phyloP scores from a whole-genome alignment of 2,329 filamentous ascomycete species.

The Venturiaceae sp. region DNA sequence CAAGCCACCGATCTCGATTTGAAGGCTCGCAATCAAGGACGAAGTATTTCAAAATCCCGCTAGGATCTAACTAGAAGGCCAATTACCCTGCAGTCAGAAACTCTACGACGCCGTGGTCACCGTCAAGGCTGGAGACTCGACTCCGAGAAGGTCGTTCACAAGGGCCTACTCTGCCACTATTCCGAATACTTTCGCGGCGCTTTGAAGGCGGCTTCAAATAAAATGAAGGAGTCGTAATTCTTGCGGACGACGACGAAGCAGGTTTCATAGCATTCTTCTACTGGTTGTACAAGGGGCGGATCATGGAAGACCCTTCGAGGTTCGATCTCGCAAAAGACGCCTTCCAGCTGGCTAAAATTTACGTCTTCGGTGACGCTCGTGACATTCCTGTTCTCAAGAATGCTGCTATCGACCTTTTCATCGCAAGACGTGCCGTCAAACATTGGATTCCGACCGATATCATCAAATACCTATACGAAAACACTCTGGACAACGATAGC shows the following conservation, averaged over 20 bases:
- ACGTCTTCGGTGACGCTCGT: not conserved
- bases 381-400: not conserved
- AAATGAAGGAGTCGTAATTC: not conserved
- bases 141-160: too few species aligned
- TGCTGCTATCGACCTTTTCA: not conserved
- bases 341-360: not conserved
- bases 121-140: too few species aligned
- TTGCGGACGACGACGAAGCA: not conserved
- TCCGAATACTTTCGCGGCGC: not conserved
- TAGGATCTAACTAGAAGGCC: too few species aligned
- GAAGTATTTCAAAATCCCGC: too few species aligned
- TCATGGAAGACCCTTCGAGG: too few species aligned
- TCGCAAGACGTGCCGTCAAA: not conserved
- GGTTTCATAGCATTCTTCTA: not conserved
- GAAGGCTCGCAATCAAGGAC: too few species aligned
- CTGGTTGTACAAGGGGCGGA: not conserved
- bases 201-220: not conserved
- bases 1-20: too few species aligned
- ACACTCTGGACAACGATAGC: not conserved
- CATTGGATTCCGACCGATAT: not conserved
- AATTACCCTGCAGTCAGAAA: too few species aligned
- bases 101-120: too few species aligned
- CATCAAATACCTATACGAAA: not conserved
- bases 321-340: too few species aligned
- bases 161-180: not conserved